Evolutionary conservation across 805 yeast genomes (phyloP), one percentile per base, ranked within the genome.

Genomic region (Isabelozyma pseudorhagii): DNA sequence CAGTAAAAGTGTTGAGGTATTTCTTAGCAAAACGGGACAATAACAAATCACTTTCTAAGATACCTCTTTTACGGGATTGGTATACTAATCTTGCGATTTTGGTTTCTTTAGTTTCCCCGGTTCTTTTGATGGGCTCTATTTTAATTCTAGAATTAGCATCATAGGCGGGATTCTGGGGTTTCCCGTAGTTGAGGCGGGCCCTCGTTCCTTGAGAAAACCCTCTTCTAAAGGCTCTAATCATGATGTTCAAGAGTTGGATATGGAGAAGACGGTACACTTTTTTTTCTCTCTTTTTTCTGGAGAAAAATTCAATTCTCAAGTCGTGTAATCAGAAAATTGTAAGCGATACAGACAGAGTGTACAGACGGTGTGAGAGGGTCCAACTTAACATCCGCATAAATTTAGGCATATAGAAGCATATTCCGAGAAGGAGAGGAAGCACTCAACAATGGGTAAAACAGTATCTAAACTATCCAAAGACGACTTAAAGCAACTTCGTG

Each of bases 61-160:
- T 94, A 38, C 99, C 99, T 64, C 99, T 81, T 68, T 94, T 94
- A 55, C 99, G 80, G 31, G 93, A 84, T 67, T 94, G 99, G 68
- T 94, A 94, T 1, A 89, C 72, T 59, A 94, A 72, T 54, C 99
- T 80, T n/a, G 97, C 96, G 57, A 91, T 79, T 68, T 89, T 89
- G 43, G 79, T 79, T 31, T 87, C 90, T 1, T 82, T 67, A 8
- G 83, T 65, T 68, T 94, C 99, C 54, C 85, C 85, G 3, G 73
- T 71, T 56, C 99, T 80, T 52, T 84, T 81, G 46, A 91, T 75
- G 1, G 99, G 99, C 59, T 84, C 80, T 47, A 93, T 87, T 59
- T 81, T 81, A 62, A 89, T 75, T 40, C 55, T 49, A 10, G 61
- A 34, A 2, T 47, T 17, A 15, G 54, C 46, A 46, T 61, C 55